A percentile compares a stretch with the other conserved stretches of the same genome.
phyloP scores from a whole-genome alignment of 2,329 filamentous ascomycete genomes.

The Aspergillus sp. region DNA sequence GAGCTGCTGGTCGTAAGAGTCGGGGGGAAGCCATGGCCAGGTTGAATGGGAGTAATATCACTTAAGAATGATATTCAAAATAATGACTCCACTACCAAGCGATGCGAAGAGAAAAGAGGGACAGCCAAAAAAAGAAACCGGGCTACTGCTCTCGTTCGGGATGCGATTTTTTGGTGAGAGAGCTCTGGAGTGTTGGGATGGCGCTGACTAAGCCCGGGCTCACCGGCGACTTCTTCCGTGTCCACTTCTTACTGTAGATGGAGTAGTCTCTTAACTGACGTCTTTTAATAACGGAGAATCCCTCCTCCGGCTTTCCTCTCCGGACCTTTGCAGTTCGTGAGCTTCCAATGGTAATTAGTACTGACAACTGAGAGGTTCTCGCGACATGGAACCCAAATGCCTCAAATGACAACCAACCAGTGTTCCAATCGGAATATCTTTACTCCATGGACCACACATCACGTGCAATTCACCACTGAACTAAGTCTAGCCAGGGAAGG shows the following conservation, averaged over 20 bases:
- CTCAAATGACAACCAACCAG: background rate
- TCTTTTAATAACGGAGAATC: constrained; percentile 8
- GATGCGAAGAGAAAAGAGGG: constrained; percentile 11
- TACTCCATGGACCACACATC: background rate
- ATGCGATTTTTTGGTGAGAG: constrained; percentile 25
- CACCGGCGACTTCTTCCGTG: constrained; percentile 38
- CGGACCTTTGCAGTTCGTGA: background rate
- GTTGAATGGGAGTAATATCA: constrained; percentile 32
- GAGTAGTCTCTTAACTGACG: too few species aligned
- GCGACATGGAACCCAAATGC: background rate
- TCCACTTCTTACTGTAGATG: background rate
- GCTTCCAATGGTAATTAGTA: background rate
- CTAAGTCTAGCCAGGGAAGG: background rate
- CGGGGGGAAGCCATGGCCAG: constrained; percentile 58
- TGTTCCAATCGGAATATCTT: too few species aligned
- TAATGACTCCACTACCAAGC: constrained; percentile 7
- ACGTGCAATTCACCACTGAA: background rate
- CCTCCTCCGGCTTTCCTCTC: constrained; percentile 5
- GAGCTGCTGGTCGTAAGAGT: constrained; percentile 64
- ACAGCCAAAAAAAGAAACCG: constrained; percentile 11
- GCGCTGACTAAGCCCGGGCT: constrained; percentile 32
- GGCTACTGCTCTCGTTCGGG: constrained; percentile 14
- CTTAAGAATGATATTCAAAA: constrained; percentile 17
- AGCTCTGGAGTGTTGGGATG: constrained; percentile 35
- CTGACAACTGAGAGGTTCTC: background rate